A percentile compares a stretch with the other conserved stretches of the same genome.
Evolutionary conservation across 164 flowering plant species (phyloP).

Genomic region (Houttuynia cordata): DNA sequence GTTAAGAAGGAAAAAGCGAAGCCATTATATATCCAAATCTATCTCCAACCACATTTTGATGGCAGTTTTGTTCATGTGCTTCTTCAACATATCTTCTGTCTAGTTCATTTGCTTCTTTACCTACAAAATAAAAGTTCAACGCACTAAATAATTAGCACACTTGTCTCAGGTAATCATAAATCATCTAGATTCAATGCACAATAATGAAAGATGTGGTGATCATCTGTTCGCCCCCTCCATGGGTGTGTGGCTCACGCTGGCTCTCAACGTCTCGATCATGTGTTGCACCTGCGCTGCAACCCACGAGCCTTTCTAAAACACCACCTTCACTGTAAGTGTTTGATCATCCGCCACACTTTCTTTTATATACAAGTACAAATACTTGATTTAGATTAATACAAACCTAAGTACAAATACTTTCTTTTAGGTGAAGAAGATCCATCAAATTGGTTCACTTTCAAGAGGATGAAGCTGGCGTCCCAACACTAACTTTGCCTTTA

Average conservation of each 20-base stretch:
- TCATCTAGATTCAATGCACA: not conserved
- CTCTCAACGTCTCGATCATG: slow-evolving; percentile 4
- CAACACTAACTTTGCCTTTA: no score
- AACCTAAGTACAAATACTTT: not conserved
- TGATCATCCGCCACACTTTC: slow-evolving; percentile 5
- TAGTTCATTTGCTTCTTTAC: not conserved
- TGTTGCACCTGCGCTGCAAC: slow-evolving; percentile 4
- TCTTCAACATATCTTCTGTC: not conserved
- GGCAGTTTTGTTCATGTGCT: not conserved
- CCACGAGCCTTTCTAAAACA: slow-evolving; percentile 1
- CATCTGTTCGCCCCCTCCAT: slow-evolving; percentile 5
- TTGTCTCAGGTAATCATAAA: not conserved
- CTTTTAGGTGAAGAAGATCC: no score
- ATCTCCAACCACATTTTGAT: not conserved
- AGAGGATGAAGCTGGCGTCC: no score
- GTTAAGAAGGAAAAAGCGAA: no score
- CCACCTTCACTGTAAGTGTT: slow-evolving; percentile 1
- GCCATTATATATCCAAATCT: not conserved
- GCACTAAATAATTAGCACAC: not conserved
- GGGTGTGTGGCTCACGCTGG: slow-evolving; percentile 1
- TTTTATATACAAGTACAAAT: not conserved
- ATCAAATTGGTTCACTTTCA: no score
- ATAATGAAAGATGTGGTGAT: slow-evolving; percentile 7
- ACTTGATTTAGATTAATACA: not conserved
- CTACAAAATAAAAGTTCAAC: not conserved